These are phyloP conservation scores for Quercus gilva DNA, from an alignment of 306 rosid genomes.

Conservation along the genomic window DNA sequence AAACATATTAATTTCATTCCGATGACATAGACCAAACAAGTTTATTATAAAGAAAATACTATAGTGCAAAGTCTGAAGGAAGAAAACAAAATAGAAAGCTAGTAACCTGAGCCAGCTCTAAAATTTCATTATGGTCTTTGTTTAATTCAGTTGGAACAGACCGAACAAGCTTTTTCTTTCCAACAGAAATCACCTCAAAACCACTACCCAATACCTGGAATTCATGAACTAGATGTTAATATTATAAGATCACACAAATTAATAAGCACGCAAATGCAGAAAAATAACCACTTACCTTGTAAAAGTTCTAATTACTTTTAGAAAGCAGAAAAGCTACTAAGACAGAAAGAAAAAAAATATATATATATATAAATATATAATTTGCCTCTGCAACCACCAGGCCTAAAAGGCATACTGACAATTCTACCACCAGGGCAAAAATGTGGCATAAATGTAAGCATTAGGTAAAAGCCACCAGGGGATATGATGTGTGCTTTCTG, in stretches of 20 bases:
- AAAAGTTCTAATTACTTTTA: neutral
- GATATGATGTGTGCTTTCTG: too few species aligned
- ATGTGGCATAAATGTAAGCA: neutral
- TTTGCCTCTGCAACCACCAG: neutral
- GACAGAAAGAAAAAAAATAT: neutral
- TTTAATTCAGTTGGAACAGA: constrained; percentile 98
- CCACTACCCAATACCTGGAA: constrained; percentile 89
- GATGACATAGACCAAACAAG: neutral
- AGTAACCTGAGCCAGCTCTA: constrained; percentile 96
- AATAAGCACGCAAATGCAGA: constrained; percentile 9
- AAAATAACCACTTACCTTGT: neutral
- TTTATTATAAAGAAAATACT: too few species aligned
- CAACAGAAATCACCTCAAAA: constrained; percentile 92
- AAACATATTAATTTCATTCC: neutral
- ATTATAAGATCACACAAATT: constrained; percentile 4
- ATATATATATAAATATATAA: neutral
- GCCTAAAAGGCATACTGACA: neutral
- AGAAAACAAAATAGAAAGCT: neutral
- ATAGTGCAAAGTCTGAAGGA: neutral
- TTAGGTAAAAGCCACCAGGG: neutral
- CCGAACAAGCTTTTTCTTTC: constrained; percentile 90
- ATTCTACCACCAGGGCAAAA: neutral
- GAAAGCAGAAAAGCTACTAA: neutral
- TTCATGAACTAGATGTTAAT: constrained; percentile 16
- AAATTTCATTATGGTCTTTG: constrained; percentile 93